A percentile compares a stretch with the other conserved stretches of the same genome.
Conservation (phyloP, 2,329 filamentous ascomycete species). For the Penicillium polonicum region DNA sequence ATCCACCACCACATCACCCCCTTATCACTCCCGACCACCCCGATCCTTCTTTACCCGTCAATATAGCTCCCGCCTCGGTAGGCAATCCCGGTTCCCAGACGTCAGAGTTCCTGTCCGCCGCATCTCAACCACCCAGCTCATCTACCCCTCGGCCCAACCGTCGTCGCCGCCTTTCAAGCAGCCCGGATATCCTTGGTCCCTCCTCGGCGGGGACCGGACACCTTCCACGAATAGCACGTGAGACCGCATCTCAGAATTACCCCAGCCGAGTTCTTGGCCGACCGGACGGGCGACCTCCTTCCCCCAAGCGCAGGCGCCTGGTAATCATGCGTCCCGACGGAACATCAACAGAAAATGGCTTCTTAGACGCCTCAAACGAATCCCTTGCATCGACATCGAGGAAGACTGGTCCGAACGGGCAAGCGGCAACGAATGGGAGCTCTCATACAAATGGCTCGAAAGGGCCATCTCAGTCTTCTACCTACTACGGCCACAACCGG, state of each 20-base stretch:
- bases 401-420: slow-evolving; percentile 59
- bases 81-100: slow-evolving; percentile 17
- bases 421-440: slow-evolving; percentile 44
- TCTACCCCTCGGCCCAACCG: slow-evolving; percentile 10
- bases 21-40: slow-evolving; percentile 67
- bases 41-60: slow-evolving; percentile 56
- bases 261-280: slow-evolving; percentile 26
- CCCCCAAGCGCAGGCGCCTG: slow-evolving; percentile 59
- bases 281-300: slow-evolving; percentile 35
- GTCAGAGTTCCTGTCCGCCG: slow-evolving; percentile 14
- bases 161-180: slow-evolving; percentile 34
- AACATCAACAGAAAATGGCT: slow-evolving; percentile 56
- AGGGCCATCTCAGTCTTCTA: slow-evolving; percentile 35
- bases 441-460: slow-evolving; percentile 42
- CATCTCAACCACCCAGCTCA: slow-evolving; percentile 10
- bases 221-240: slow-evolving; percentile 25
- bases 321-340: slow-evolving; percentile 64
- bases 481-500: slow-evolving; percentile 81
- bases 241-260: slow-evolving; percentile 27
- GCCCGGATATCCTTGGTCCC: slow-evolving; percentile 27
- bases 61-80: slow-evolving; percentile 43
- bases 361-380: slow-evolving; percentile 58
- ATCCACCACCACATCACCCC: slow-evolving; percentile 55
- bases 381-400: slow-evolving; percentile 46
- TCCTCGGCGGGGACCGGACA: slow-evolving; percentile 22